A percentile compares a stretch with the other conserved stretches of the same genome.
phyloP scores from a whole-genome alignment of 495 filamentous ascomycete genomes.

The Parathielavia appendiculata region DNA sequence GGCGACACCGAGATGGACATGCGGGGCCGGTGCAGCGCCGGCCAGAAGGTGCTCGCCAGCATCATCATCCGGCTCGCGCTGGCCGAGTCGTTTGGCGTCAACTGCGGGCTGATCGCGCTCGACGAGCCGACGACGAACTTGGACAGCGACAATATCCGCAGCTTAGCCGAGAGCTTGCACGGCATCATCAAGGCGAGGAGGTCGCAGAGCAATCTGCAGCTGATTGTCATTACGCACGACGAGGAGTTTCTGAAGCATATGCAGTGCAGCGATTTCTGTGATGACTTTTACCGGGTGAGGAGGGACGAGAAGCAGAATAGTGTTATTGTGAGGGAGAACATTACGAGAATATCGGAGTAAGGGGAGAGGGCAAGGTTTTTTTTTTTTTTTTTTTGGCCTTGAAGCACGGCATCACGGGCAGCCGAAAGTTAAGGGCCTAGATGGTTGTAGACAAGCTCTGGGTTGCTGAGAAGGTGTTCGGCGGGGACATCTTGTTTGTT shows the following conservation, averaged over 20 bases:
- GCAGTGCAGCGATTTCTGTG: conserved; percentile 90
- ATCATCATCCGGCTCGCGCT: conserved; percentile 97
- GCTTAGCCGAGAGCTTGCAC: conserved; percentile 77
- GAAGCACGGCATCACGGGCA: too few species aligned
- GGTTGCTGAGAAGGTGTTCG: too few species aligned
- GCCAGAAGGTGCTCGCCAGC: conserved; percentile 90
- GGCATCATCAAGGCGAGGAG: conserved; percentile 80
- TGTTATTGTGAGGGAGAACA: conserved; percentile 68
- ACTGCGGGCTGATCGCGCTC: conserved; percentile 93
- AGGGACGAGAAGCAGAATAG: conserved; percentile 84
- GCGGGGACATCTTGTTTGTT: too few species aligned
- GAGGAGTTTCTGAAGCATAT: conserved; percentile 92
- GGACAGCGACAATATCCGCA: conserved; percentile 87
- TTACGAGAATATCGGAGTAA: conserved; percentile 48
- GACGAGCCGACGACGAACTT: conserved; percentile 98
- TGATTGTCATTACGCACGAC: conserved; percentile 98
- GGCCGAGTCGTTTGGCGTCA: conserved; percentile 93
- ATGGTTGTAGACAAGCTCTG: too few species aligned
- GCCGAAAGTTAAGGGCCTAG: too few species aligned
- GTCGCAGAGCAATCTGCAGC: conserved; percentile 88
- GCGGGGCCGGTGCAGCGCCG: conserved; percentile 93
- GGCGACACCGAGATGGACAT: conserved; percentile 98
- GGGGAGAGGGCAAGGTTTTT: neutral
- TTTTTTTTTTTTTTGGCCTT: too few species aligned
- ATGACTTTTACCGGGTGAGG: conserved; percentile 81